Evolutionary conservation across 257 asterid genomes (phyloP).

Genomic region (Apocynum venetum): DNA sequence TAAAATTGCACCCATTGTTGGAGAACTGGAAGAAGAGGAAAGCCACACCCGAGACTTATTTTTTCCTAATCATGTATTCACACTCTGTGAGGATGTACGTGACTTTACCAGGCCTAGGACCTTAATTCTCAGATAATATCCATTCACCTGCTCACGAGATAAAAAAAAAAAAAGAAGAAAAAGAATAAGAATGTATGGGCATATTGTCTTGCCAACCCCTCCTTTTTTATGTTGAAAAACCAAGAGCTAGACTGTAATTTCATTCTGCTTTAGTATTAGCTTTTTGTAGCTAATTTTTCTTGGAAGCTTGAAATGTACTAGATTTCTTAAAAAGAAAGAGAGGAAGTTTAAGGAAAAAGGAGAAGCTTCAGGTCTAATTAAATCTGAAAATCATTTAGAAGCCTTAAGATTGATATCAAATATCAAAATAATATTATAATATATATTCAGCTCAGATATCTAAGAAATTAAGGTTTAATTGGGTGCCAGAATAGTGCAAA

Average conservation of each 20-base stretch:
- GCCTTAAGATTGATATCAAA: background rate
- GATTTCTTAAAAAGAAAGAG: background rate
- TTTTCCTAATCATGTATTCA: background rate
- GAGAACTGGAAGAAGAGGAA: background rate
- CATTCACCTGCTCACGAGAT: background rate
- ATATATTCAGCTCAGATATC: background rate
- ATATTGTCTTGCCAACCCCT: background rate
- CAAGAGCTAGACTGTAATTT: background rate
- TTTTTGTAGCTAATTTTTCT: background rate
- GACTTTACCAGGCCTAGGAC: background rate
- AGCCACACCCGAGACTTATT: background rate
- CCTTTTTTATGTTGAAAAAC: background rate
- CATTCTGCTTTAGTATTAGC: background rate
- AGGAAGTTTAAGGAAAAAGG: background rate
- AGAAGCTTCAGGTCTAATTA: background rate
- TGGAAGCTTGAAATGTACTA: background rate
- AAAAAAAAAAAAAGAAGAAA: background rate
- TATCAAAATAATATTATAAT: background rate
- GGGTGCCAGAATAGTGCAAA: background rate
- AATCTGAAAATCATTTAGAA: background rate
- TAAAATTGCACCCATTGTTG: background rate
- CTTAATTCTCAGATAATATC: background rate
- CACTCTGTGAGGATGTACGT: constrained; percentile 1
- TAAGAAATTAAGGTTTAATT: background rate
- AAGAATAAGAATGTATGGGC: background rate